Conservation (phyloP, 1,284 basidiomycete species). For the Tilletia indica region DNA sequence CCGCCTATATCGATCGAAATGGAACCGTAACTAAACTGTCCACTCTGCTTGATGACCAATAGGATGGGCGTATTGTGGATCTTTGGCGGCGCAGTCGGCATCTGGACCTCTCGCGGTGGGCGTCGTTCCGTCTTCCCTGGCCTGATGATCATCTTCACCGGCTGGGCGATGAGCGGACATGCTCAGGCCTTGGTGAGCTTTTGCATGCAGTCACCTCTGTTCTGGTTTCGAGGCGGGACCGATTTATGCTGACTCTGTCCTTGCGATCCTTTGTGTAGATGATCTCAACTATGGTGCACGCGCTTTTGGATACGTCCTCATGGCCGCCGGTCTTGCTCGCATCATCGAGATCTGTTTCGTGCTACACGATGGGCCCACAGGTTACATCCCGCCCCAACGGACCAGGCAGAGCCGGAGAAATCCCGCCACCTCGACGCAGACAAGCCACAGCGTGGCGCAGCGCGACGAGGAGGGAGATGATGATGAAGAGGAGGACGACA, state of each 20-base stretch:
- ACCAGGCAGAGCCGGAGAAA: conserved; percentile 18
- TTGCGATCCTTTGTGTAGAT: conserved; percentile 24
- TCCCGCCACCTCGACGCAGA: conserved; percentile 21
- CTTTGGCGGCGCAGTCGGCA: conserved; percentile 83
- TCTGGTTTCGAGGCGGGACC: neutral
- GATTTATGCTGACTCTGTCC: neutral
- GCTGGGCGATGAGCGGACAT: conserved; percentile 93
- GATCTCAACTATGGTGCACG: conserved; percentile 67
- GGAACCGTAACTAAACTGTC: neutral
- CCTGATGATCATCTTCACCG: conserved; percentile 68
- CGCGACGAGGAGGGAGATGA: conserved; percentile 4
- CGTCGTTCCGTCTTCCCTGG: conserved; percentile 80
- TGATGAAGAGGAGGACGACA: neutral
- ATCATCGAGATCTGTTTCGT: conserved; percentile 84
- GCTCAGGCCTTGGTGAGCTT: conserved; percentile 79
- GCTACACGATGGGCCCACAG: conserved; percentile 57
- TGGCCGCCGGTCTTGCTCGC: conserved; percentile 77
- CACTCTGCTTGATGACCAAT: neutral
- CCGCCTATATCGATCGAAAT: neutral
- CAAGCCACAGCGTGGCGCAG: neutral
- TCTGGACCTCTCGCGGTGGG: conserved; percentile 79
- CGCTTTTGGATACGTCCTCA: conserved; percentile 80
- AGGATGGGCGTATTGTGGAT: conserved; percentile 65
- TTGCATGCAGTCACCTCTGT: conserved; percentile 55
- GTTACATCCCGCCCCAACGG: conserved; percentile 22